Base-by-base conservation (phyloP, 1,284 basidiomycete species). In the Amylostereum areolatum region DNA sequence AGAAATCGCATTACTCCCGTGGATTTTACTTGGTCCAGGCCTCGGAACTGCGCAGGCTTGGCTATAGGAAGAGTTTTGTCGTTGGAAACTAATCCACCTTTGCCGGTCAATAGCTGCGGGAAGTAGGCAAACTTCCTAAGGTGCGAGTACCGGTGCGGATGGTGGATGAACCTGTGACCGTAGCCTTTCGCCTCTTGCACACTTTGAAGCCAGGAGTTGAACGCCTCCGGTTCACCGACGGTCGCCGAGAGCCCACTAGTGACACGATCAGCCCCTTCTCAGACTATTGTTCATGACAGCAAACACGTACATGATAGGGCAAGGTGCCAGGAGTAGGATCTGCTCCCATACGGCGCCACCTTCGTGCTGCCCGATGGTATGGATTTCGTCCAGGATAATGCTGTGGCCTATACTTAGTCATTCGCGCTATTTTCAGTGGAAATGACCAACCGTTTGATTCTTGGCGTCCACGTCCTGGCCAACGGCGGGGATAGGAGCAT, bases 341-440 rank as follows among this genome's bases (percentile, higher is more conserved):
- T 84, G 81, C 56, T 87, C 83, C 85, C 84, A 86, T 3, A 85
- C 78, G 0, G 79, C 69, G 1, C 83, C 83, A 2, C 78, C 81
- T 55, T 82, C 78, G 55, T 83, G 74, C 48, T 85, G 80, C 2
- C 83, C 83, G 40, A 88, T 83, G 2, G 77, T 75, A 59, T 87
- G 84, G 40, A 87, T 85, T 60, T 87, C 84, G 51, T 87, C 84
- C 8, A 87, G 66, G 44, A 87, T 78, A 48, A 87, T 81, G n/a
- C 81, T 83, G 49, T 30, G 41, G 24, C 12, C 3, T 34, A 40
- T 46, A 40, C 10, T 8, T 45, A 9, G 43, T n/a, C 31, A 18
- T 27, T 75, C 9, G 30, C 9, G n/a, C 3, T n/a, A 25, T 40
- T 37, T 10, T 1, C 7, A 31, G 9, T 6, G n/a, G 11, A 12